Conservation (phyloP, 2,329 filamentous ascomycete species). For the Beauveria scarabaeidicola region DNA sequence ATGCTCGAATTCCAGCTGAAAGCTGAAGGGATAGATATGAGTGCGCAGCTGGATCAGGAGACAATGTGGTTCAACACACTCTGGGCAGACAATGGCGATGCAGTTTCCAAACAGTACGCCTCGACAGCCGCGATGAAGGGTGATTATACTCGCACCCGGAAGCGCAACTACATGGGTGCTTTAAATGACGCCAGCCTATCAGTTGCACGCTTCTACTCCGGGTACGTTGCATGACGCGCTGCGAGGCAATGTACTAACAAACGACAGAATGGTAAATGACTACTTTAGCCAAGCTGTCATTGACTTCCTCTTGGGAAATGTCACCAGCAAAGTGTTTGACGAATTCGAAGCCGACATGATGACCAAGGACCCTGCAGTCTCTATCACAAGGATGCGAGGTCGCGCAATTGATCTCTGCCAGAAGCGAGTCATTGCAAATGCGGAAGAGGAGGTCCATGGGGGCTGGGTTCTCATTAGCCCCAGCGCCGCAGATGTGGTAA, state of each 20-base stretch:
- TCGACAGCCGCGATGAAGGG: slow-evolving; percentile 94
- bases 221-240: slow-evolving; percentile 35
- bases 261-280: slow-evolving; percentile 83
- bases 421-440: slow-evolving; percentile 75
- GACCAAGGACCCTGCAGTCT: slow-evolving; percentile 83
- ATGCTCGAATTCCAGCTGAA: slow-evolving; percentile 74
- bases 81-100: slow-evolving; percentile 97
- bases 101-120: slow-evolving; percentile 90
- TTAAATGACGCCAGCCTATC: slow-evolving; percentile 87
- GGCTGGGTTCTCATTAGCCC: slow-evolving; percentile 87
- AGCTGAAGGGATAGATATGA: slow-evolving; percentile 66
- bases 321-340: slow-evolving; percentile 75
- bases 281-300: slow-evolving; percentile 95
- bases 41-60: slow-evolving; percentile 64
- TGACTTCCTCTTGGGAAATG: slow-evolving; percentile 86
- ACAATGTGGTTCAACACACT: slow-evolving; percentile 92
- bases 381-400: slow-evolving; percentile 73
- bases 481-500: slow-evolving; percentile 58
- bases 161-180: slow-evolving; percentile 83
- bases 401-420: slow-evolving; percentile 84
- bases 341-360: slow-evolving; percentile 94
- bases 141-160: slow-evolving; percentile 86
- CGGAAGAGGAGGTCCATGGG: slow-evolving; percentile 74
- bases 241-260: slow-evolving; percentile 1
- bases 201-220: slow-evolving; percentile 64